Base-by-base conservation (phyloP, 164 flowering plant species). In the Macadamia tetraphylla region DNA sequence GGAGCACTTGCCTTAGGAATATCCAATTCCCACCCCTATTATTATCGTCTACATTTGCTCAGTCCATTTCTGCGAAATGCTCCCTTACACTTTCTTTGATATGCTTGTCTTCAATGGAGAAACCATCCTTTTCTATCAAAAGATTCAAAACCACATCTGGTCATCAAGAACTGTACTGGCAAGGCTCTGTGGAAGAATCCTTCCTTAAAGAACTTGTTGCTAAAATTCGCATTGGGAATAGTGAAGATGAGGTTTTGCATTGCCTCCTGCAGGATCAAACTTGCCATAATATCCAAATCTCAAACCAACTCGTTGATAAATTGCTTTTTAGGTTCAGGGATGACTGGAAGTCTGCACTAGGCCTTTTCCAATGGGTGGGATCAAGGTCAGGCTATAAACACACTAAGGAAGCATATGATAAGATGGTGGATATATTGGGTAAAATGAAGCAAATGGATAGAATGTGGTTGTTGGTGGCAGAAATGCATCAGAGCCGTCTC, bases 331-430 rank as follows among this genome's bases (percentile, higher is more conserved):
- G 88, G 40, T 89, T 82, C 69, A 83, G 72, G 66, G 85, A 87
- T 71, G 92, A 92, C 67, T 92, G 95, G 92, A 89, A 79, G 73
- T 84, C 88, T 69, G 92, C 97, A 18, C 64, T 89, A 73, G 91
- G 87, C 29, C 53, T 84, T 59, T 89, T 89, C 53, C 82, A 77
- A 60, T 92, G 96, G 97, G 94, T 87, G 1, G 77, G 60, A 60
- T 68, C 80, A 13, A 73, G 59, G 55, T 60, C 80, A 0, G 78
- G 67, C 29, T 85, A 78, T 70, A 66, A 74, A 56, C 93, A 83
- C 63, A 67, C 68, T 29, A 68, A 83, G 0, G 85, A 81, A 61
- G 70, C 82, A 4, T 86, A 78, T 76, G 90, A 85, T 76, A 68
- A 65, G 70, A 76, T 86, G 84, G 87, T 89, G 56, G 97, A 89